A percentile compares a stretch with the other conserved stretches of the same genome.
Conservation (phyloP, 2,329 filamentous ascomycete genomes). For the Fusarium devonianum region DNA sequence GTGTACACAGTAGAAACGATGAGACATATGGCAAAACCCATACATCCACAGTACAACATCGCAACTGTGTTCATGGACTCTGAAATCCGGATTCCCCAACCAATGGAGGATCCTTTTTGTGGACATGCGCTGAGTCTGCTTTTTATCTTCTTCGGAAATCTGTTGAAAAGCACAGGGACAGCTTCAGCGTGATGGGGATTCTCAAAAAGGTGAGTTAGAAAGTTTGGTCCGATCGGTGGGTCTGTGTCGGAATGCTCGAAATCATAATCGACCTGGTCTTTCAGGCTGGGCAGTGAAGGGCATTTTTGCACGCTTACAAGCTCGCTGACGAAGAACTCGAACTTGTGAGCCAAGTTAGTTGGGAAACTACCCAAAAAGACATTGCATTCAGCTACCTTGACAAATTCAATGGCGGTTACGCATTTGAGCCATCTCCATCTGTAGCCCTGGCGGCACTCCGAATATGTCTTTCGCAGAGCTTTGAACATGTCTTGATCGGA, state of each 20-base stretch:
- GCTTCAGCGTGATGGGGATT: constrained; percentile 11
- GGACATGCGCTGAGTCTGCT: constrained; percentile 3
- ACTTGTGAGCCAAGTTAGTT: too few species aligned
- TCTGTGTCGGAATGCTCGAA: constrained; percentile 12
- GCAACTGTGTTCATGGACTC: background rate
- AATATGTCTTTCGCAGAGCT: background rate
- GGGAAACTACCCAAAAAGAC: too few species aligned
- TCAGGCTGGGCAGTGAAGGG: background rate
- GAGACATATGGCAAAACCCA: background rate
- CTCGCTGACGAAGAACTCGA: background rate
- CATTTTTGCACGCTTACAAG: constrained; percentile 1
- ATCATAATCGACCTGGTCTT: constrained; percentile 2
- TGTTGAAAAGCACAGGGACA: constrained; percentile 8
- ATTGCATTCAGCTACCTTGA: too few species aligned
- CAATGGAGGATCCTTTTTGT: background rate
- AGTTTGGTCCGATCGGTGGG: constrained; percentile 8
- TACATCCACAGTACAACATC: background rate
- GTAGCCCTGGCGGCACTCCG: accelerated
- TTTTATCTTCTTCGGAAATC: constrained; percentile 3
- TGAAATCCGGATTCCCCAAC: background rate
- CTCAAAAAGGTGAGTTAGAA: constrained; percentile 13
- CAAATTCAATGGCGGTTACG: constrained; percentile 2
- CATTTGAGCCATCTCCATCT: constrained; percentile 1
- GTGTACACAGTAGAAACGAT: constrained; percentile 2
- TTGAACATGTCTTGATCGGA: constrained; percentile 15